A percentile compares a stretch with the other conserved stretches of the same genome.
These are phyloP conservation scores for Ustilago xerochloae DNA, from an alignment of 1,284 basidiomycete genomes.

Conservation along the genomic window DNA sequence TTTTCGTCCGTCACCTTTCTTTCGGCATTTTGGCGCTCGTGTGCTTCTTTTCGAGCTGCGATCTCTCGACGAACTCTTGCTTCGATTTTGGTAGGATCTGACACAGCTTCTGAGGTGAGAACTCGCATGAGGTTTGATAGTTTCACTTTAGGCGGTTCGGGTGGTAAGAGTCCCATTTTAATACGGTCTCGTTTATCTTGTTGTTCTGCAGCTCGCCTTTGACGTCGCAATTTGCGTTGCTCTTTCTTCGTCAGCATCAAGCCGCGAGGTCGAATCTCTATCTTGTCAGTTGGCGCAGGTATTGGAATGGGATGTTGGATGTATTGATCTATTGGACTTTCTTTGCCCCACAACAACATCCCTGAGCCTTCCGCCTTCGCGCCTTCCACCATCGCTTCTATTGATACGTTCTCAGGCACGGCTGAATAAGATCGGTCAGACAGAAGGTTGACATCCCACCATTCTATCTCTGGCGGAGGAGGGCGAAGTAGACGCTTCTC, in stretches of 20 bases:
- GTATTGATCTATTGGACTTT: conserved; percentile 87
- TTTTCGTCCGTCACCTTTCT: conserved; percentile 92
- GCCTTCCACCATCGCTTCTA: conserved; percentile 73
- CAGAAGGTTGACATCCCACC: conserved; percentile 95
- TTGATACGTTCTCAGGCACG: conserved; percentile 68
- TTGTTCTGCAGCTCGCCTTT: conserved; percentile 85
- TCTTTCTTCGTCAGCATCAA: conserved; percentile 74
- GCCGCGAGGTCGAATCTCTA: conserved; percentile 73
- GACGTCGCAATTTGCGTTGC: conserved; percentile 94
- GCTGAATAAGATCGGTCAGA: conserved; percentile 83
- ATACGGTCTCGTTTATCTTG: conserved; percentile 95
- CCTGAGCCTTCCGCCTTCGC: conserved; percentile 16
- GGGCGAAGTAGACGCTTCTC: conserved; percentile 84
- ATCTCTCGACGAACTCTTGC: conserved; percentile 93
- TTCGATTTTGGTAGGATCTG: conserved; percentile 97
- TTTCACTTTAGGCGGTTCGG: conserved; percentile 95
- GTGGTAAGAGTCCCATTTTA: conserved; percentile 93
- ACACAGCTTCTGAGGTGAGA: conserved; percentile 91
- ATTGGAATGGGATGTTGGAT: conserved; percentile 98
- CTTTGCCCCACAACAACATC: conserved; percentile 64
- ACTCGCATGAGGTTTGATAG: conserved; percentile 98
- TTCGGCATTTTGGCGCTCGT: conserved; percentile 90
- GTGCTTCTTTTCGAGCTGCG: conserved; percentile 83
- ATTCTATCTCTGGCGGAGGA: conserved; percentile 88
- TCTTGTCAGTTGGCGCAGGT: conserved; percentile 86